Base-by-base conservation (phyloP, 2,329 filamentous ascomycete species). In the Claviceps humidiphila region DNA sequence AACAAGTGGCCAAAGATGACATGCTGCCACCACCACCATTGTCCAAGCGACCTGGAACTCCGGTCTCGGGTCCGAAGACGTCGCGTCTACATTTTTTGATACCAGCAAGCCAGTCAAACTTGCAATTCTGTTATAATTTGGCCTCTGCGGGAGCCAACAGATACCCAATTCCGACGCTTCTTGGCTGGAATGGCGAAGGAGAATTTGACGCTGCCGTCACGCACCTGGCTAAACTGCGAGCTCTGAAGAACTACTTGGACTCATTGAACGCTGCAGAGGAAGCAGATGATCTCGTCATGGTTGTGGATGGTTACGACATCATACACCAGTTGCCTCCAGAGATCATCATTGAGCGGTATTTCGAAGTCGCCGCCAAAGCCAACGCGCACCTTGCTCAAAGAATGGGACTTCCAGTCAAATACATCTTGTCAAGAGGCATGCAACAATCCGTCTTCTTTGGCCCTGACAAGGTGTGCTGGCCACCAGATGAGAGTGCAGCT, bases 261-360 rank as follows among this genome's bases (percentile, higher is more conserved):
- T 56, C 56, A 16, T 57, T 69, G 3, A 52, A 54, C 8, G 37
- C 51, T 2, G 58, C 56, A 8, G 59, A 66, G 4, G 64, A 81
- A 53, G 42, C 34, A 39, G 70, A 78, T 20, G 83, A 87, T 61
- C 64, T 87, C 30, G 74, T 84, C 7, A 65, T 85, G 53, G 71
- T 85, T 47, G 72, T 82, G 5, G 82, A 86, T 61, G 80, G 77
- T 1, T 75, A 79, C 61, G 80, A 85, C 54, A 71, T 80, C 1
- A 80, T 81, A 67, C 79, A 85, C 54, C 83, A 87, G 62, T 68
- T 86, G 2, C 80, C 81, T 0, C 75, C 79, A 2, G 76, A 82
- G 43, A 71, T 85, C 20, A 66, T 86, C 57, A 74, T 87, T 26
- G 68, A 75, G 56, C 74, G 82, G 44, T 87, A 85, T 63, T 77